These are phyloP conservation scores for Elongisporangium anandrum DNA, from an alignment of 352 stramenopile species.

Conservation along the genomic window DNA sequence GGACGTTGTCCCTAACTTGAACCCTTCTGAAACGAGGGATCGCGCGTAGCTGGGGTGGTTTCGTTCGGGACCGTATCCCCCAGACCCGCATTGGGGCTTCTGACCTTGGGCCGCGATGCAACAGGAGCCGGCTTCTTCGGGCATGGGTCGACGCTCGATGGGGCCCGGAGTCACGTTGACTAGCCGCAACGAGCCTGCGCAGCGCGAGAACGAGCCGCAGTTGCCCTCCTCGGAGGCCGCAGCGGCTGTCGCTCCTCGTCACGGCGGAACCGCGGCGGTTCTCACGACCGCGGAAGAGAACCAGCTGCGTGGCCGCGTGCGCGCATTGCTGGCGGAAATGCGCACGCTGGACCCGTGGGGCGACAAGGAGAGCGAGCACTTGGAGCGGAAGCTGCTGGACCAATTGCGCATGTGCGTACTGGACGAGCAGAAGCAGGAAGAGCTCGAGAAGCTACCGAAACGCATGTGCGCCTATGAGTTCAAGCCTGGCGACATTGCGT, in stretches of 20 bases:
- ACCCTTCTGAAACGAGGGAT: not conserved
- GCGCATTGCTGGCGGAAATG: conserved; percentile 54
- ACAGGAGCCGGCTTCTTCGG: not conserved
- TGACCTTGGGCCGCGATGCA: not conserved
- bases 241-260: not conserved
- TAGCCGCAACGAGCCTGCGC: not conserved
- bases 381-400: conserved; percentile 38
- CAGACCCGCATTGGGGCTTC: not conserved
- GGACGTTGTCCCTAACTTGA: not conserved
- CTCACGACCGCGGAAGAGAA: not conserved
- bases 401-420: conserved; percentile 57
- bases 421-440: conserved; percentile 34
- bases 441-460: conserved; percentile 67
- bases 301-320: conserved; percentile 20
- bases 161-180: not conserved
- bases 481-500: conserved; percentile 96
- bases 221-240: not conserved
- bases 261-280: not conserved
- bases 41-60: not conserved
- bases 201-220: not conserved
- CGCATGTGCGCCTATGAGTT: conserved; percentile 93
- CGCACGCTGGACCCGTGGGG: conserved; percentile 33
- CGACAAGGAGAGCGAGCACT: conserved; percentile 52
- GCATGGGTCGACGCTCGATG: not conserved
- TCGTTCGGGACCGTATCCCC: not conserved